These are phyloP conservation scores for Globisporangium alternatum DNA, from an alignment of 352 stramenopile species.

Conservation along the genomic window DNA sequence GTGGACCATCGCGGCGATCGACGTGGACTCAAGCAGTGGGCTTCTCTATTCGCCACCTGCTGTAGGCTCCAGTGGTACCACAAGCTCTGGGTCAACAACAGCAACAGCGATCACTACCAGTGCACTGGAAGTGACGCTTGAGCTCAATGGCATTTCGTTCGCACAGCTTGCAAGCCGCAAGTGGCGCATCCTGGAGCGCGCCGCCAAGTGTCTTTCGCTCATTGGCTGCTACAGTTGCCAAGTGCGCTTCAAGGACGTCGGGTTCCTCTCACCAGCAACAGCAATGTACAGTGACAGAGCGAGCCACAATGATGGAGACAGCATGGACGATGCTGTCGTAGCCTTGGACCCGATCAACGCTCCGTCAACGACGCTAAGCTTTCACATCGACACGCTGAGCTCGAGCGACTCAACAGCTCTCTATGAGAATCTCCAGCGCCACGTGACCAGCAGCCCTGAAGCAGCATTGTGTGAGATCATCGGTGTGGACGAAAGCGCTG, in stretches of 20 bases:
- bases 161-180: neutral
- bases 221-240: neutral
- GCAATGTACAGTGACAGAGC: neutral
- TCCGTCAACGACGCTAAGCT: neutral
- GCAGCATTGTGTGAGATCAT: neutral
- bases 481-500: neutral
- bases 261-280: neutral
- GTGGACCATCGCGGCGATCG: conserved; percentile 23
- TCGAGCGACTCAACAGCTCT: neutral
- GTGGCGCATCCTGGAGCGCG: conserved; percentile 14
- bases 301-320: conserved; percentile 6
- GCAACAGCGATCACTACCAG: neutral
- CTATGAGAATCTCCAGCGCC: neutral
- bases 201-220: neutral
- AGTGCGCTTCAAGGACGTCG: conserved; percentile 1
- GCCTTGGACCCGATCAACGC: conserved; percentile 9
- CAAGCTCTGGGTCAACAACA: neutral
- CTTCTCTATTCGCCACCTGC: conserved; percentile 6
- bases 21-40: conserved; percentile 15
- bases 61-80: neutral
- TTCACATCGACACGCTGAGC: conserved; percentile 1
- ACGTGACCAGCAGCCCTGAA: neutral
- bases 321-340: neutral
- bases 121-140: neutral
- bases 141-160: conserved; percentile 5